Conservation (phyloP, 345 rosid species). For the Bruguiera gymnorhiza region DNA sequence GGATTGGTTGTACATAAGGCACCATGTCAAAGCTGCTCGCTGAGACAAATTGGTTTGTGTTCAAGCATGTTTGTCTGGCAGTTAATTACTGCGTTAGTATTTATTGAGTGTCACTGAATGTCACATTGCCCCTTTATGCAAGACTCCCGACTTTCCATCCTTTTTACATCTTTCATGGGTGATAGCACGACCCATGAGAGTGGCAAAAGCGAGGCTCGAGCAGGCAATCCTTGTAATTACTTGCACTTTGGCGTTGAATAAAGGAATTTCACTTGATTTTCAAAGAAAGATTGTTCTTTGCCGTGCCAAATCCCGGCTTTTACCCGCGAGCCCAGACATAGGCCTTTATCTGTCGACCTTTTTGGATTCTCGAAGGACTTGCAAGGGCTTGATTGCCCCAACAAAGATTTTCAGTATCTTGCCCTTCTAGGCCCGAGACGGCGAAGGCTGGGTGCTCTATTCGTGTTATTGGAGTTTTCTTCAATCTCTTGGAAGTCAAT, state of each 20-base stretch:
- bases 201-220: constrained; percentile 3
- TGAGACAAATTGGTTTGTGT: constrained; percentile 33
- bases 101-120: constrained; percentile 22
- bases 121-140: constrained; percentile 20
- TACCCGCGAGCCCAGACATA: no score
- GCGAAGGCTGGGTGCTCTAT: no score
- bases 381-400: no score
- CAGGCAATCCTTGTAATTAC: constrained; percentile 13
- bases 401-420: no score
- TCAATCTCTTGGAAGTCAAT: no score
- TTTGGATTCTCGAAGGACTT: no score
- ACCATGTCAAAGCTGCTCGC: constrained; percentile 56
- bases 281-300: neutral
- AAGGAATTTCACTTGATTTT: constrained; percentile 7
- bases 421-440: no score
- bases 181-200: neutral
- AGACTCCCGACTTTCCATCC: constrained; percentile 6
- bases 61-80: constrained; percentile 13
- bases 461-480: no score
- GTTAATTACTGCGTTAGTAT: neutral
- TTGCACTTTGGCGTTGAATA: constrained; percentile 1
- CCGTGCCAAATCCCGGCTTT: no score
- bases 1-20: constrained; percentile 31
- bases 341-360: no score
- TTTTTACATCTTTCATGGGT: constrained; percentile 8